These are phyloP conservation scores for Isoetes taiwanensis DNA, from an alignment of 75 land plant genomes.

Conservation along the genomic window DNA sequence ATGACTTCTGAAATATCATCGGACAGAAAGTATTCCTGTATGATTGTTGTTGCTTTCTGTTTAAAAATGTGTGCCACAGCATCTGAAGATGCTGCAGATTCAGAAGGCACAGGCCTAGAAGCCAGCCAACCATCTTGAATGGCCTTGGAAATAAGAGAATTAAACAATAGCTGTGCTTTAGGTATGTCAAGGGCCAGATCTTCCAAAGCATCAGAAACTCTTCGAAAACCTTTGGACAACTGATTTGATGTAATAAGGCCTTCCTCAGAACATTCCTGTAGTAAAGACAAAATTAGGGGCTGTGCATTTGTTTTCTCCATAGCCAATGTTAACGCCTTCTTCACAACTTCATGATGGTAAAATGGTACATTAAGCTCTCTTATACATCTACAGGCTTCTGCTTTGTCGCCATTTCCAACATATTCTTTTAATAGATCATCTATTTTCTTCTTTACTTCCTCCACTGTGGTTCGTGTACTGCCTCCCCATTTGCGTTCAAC, in stretches of 20 bases:
- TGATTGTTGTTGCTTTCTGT: constrained; percentile 52
- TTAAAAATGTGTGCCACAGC: constrained; percentile 41
- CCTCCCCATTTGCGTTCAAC: constrained; percentile 59
- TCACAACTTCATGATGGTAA: constrained; percentile 92
- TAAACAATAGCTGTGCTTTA: constrained; percentile 44
- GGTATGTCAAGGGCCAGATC: constrained; percentile 81
- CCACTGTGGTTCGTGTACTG: constrained; percentile 49
- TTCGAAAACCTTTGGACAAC: constrained; percentile 65
- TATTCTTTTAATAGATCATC: constrained; percentile 42
- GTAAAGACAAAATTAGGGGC: constrained; percentile 38
- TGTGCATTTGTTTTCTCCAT: constrained; percentile 60
- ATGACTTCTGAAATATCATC: constrained; percentile 90
- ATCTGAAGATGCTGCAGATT: constrained; percentile 10
- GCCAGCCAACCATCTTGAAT: constrained; percentile 69
- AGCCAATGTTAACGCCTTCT: constrained; percentile 58
- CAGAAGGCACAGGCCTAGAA: constrained; percentile 20
- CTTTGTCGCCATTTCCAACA: constrained; percentile 41
- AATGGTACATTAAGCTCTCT: constrained; percentile 72
- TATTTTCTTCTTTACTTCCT: constrained; percentile 42
- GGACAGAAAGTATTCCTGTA: constrained; percentile 80
- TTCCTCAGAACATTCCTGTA: constrained; percentile 72
- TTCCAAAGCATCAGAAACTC: constrained; percentile 56
- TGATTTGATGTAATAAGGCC: constrained; percentile 85
- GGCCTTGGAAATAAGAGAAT: constrained; percentile 42
- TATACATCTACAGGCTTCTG: constrained; percentile 57